Evolutionary conservation across 176 grass and related monocot species (phyloP), one percentile per base, ranked within the genome.

Genomic region (Areca catechu): DNA sequence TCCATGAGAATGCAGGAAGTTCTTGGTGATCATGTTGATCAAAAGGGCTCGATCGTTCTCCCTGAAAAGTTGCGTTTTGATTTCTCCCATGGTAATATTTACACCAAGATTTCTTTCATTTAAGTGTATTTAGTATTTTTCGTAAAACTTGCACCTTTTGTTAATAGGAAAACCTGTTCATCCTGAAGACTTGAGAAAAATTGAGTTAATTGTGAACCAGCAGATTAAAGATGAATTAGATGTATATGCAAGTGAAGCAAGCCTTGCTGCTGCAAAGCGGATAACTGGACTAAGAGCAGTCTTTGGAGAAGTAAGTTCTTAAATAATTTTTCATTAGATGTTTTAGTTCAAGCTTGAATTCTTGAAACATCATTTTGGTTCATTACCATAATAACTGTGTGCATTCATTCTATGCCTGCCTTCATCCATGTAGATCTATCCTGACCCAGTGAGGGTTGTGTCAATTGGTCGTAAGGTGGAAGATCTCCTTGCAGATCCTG

Each of bases 31-130:
- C 93, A 98, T 80, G 65, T 98, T 78, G 87, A 92, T 73, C 87
- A 98, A 68, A 98, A 98, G 77, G 93, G 93, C 76, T 98, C 93
- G 51, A 98, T 92, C 63, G 93, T 98, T 75, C 87, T 92, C 63
- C 93, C 93, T 15, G 87, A 98, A 59, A 98, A 98, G 54, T 74
- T 98, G 63, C 77, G 87, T 75, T 98, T 85, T 80, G 93, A 98
- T 85, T 98, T 98, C 62, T 98, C 93, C 47, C 93, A 98, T 78
- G 93, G 93, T 98, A 90, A 67, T 50, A 16, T 65, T 70, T 20
- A 64, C 58, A 3, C 24, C 25, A 16, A 43, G 34, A 43, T 12
- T 43, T 10, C 7, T 43, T 43, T 43, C 34, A 43, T 43, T 43
- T 43, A 43, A 43, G 34, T 29, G 34, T 12, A 43, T 43, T 43